phyloP scores from a whole-genome alignment of 768 basidiomycete genomes.

The Hericium erinaceus region DNA sequence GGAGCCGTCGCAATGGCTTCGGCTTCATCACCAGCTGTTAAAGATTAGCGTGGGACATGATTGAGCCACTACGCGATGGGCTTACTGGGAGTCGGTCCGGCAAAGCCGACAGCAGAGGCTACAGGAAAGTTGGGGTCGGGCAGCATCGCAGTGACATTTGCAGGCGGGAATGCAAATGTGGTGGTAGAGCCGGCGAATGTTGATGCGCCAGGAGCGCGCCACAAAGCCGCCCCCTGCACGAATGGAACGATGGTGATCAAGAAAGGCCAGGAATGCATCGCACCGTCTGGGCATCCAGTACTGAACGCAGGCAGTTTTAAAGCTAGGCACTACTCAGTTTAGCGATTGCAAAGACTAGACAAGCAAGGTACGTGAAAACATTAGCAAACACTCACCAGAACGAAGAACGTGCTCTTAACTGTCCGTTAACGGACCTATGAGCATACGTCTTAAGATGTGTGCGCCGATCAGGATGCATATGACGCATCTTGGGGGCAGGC shows the following conservation, averaged over 20 bases:
- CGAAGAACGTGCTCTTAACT: neutral
- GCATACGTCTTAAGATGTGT: too few relatives aligned
- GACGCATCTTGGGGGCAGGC: too few relatives aligned
- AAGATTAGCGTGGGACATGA: neutral
- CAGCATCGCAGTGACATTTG: conserved; percentile 24
- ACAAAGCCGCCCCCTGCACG: neutral
- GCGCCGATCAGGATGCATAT: too few relatives aligned
- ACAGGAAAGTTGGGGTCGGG: conserved; percentile 31
- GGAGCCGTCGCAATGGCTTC: conserved; percentile 26
- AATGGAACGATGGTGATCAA: neutral
- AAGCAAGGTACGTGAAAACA: too few relatives aligned
- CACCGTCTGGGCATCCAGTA: too few relatives aligned
- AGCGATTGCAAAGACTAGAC: too few relatives aligned
- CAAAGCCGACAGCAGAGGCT: conserved; percentile 32
- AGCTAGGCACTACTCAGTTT: neutral
- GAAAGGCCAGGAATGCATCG: neutral
- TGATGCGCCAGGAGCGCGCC: conserved; percentile 17
- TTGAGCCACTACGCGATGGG: conserved; percentile 1
- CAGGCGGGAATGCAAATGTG: conserved; percentile 34
- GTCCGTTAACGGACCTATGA: too few relatives aligned
- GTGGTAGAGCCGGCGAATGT: conserved; percentile 34
- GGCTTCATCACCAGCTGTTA: conserved; percentile 21
- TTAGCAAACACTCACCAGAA: neutral
- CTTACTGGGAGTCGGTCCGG: conserved; percentile 40
- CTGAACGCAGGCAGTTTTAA: neutral